phyloP scores from a whole-genome alignment of 108 stramenopile genomes.

The Seminavis robusta region DNA sequence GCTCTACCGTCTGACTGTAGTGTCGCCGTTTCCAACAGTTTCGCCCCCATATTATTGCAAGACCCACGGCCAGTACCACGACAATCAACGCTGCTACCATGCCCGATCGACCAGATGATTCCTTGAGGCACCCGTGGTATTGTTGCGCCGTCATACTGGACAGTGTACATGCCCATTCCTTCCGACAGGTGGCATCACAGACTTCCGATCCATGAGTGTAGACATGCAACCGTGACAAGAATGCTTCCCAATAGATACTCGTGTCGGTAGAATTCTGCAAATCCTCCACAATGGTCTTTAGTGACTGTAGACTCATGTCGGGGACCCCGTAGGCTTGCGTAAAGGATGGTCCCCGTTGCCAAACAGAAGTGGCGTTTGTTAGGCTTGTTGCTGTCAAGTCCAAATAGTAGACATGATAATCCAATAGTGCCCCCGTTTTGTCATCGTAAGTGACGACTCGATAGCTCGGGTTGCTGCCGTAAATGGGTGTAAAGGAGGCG shows the following conservation, averaged over 20 bases:
- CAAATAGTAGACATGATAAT: conserved; percentile 28
- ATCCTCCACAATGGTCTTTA: not conserved
- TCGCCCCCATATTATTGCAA: too few species aligned
- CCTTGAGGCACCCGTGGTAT: conserved; percentile 5
- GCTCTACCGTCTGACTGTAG: too few species aligned
- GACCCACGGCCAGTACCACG: too few species aligned
- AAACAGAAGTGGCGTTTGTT: not conserved
- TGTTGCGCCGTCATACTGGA: conserved; percentile 3
- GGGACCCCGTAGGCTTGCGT: conserved; percentile 2
- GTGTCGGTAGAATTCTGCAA: conserved; percentile 1
- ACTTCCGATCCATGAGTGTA: not conserved
- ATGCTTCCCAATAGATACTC: conserved; percentile 6
- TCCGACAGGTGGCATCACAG: conserved; percentile 7
- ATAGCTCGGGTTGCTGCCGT: conserved; percentile 64
- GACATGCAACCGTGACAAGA: conserved; percentile 6
- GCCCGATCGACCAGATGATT: too few species aligned
- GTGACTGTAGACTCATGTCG: not conserved
- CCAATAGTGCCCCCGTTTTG: conserved; percentile 6
- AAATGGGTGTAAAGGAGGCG: conserved; percentile 56
- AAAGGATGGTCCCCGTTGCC: conserved; percentile 8
- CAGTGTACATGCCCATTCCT: conserved; percentile 17
- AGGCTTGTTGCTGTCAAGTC: conserved; percentile 1
- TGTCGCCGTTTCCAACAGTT: too few species aligned
- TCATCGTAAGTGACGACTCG: conserved; percentile 45
- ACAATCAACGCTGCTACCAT: too few species aligned